A percentile compares a stretch with the other conserved stretches of the same genome.
phyloP scores from a whole-genome alignment of 2,329 filamentous ascomycete species.

The Chrysosporium keratinophilum region DNA sequence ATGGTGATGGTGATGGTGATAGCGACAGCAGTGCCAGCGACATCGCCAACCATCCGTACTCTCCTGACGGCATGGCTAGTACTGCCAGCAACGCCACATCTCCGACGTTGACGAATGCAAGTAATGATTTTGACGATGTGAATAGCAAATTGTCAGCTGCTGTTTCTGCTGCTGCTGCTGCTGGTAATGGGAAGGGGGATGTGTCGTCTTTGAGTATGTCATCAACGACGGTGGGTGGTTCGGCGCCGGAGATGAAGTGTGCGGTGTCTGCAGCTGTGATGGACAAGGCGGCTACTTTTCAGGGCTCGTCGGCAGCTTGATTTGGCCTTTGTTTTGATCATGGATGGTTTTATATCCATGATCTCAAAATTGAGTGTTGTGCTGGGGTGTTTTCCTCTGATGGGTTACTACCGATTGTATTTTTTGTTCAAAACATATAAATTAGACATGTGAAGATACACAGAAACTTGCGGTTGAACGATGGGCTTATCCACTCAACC shows the following conservation, averaged over 20 bases:
- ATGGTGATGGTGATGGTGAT: not conserved
- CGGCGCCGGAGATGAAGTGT: constrained; percentile 2
- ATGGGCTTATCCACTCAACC: not conserved
- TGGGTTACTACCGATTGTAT: no score
- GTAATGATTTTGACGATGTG: not conserved
- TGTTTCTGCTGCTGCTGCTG: no score
- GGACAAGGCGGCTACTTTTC: not conserved
- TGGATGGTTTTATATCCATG: no score
- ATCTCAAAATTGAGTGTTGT: no score
- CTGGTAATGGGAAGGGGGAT: not conserved
- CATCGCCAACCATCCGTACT: no score
- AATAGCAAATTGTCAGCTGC: no score
- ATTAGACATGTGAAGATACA: not conserved
- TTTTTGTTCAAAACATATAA: no score
- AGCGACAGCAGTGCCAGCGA: no score
- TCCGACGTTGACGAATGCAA: not conserved
- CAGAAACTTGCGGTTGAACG: not conserved
- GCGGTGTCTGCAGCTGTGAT: not conserved
- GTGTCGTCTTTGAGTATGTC: constrained; percentile 8
- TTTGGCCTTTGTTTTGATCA: no score
- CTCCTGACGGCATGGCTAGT: not conserved
- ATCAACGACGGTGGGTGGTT: not conserved
- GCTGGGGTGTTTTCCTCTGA: no score
- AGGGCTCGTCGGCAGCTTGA: not conserved
- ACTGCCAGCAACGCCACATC: not conserved